Evolutionary conservation across 495 filamentous ascomycete genomes (phyloP).

Genomic region (Aspergillus saccharolyticus): DNA sequence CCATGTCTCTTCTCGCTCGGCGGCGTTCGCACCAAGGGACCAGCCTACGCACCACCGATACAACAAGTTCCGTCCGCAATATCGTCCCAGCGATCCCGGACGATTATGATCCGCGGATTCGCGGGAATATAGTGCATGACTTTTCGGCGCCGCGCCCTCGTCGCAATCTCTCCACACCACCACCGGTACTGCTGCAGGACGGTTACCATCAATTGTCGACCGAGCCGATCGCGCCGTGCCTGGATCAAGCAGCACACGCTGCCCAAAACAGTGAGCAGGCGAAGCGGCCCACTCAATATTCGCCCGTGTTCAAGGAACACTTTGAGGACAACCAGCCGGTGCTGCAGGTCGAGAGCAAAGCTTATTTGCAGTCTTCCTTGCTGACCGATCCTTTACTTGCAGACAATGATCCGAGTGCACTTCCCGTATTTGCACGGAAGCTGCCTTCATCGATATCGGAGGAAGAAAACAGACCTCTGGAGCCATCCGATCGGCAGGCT

Average conservation of each 20-base stretch:
- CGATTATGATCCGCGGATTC: conserved; percentile 80
- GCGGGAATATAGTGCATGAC: conserved; percentile 80
- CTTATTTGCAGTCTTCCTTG: conserved; percentile 42
- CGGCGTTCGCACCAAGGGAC: conserved; percentile 50
- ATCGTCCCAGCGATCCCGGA: conserved; percentile 58
- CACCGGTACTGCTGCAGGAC: conserved; percentile 20
- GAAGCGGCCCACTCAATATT: conserved; percentile 44
- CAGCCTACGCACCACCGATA: conserved; percentile 41
- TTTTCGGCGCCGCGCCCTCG: conserved; percentile 79
- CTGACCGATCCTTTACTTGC: conserved; percentile 33
- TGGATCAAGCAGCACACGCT: not conserved
- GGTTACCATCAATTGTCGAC: conserved; percentile 1
- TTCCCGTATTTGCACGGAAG: conserved; percentile 50
- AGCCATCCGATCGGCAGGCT: conserved; percentile 11
- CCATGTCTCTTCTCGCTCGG: conserved; percentile 58
- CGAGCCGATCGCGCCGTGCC: not conserved
- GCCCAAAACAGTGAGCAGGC: conserved; percentile 22
- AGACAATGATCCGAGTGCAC: conserved; percentile 29
- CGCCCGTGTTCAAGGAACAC: conserved; percentile 62
- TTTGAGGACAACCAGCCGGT: conserved; percentile 57
- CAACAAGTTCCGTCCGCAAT: conserved; percentile 42
- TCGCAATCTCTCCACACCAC: conserved; percentile 44
- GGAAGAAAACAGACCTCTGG: conserved; percentile 7
- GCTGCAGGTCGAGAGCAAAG: conserved; percentile 47
- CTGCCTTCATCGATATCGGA: conserved; percentile 41